Conservation (phyloP, 768 basidiomycete species). For the Sporobolomyces roseus region DNA sequence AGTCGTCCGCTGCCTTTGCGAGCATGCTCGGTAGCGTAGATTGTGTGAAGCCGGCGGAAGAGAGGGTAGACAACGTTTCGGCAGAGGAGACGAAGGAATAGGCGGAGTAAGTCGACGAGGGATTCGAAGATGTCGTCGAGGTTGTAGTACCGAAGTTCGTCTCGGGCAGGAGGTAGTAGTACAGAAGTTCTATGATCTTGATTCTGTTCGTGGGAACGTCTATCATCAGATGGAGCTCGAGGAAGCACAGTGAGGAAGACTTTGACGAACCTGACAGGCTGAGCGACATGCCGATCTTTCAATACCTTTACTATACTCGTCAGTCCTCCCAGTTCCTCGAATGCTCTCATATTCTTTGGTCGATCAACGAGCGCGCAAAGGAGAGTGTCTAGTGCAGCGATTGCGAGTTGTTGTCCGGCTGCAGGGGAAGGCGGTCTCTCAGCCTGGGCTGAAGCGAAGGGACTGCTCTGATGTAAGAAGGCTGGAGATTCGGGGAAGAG, state of each 20-base stretch:
- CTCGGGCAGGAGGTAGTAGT: constrained; percentile 90
- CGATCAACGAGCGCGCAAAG: constrained; percentile 87
- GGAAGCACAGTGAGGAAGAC: background rate
- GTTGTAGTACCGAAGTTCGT: constrained; percentile 44
- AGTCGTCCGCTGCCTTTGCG: constrained; percentile 20
- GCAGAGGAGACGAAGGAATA: background rate
- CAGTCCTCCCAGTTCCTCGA: constrained; percentile 72
- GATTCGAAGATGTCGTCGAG: too few species aligned
- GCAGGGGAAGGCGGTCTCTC: constrained; percentile 38
- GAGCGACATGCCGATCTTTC: constrained; percentile 77
- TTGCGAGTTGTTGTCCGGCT: constrained; percentile 55
- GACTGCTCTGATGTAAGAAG: background rate
- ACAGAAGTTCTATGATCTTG: constrained; percentile 92
- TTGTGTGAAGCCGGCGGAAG: background rate
- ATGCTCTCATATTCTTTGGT: constrained; percentile 65
- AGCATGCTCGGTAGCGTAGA: constrained; percentile 13
- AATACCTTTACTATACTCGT: constrained; percentile 80
- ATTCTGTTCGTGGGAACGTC: constrained; percentile 57
- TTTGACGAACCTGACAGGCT: constrained; percentile 68
- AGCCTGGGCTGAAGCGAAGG: constrained; percentile 5
- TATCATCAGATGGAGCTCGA: background rate
- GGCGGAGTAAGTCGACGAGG: background rate
- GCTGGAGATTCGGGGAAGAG: constrained; percentile 21
- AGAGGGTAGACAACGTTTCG: constrained; percentile 7
- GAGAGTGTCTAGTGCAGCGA: constrained; percentile 73